Evolutionary conservation across 805 yeast species (phyloP).

Genomic region (Clavispora vitiphila): DNA sequence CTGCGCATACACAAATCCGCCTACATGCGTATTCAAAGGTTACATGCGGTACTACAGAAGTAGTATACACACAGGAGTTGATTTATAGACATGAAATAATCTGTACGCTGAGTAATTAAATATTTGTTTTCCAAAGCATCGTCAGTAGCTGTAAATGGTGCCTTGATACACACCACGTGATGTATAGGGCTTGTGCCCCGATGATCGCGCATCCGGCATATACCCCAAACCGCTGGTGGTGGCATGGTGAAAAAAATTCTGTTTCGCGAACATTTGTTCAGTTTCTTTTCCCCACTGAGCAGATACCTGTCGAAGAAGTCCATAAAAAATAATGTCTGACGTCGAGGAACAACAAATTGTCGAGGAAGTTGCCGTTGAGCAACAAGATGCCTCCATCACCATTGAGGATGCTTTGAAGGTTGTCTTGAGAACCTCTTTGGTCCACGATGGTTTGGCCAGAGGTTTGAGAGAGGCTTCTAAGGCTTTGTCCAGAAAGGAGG

Average conservation of each 20-base stretch:
- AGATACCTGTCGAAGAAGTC: slow-evolving; percentile 71
- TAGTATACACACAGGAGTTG: too few relatives aligned
- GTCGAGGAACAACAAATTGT: slow-evolving; percentile 81
- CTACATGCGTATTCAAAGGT: too few relatives aligned
- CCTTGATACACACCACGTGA: too few relatives aligned
- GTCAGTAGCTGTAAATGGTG: too few relatives aligned
- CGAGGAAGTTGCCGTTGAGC: slow-evolving; percentile 81
- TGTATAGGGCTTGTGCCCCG: slow-evolving; percentile 17
- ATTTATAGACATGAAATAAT: too few relatives aligned
- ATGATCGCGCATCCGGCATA: not conserved
- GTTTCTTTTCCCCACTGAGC: slow-evolving; percentile 21
- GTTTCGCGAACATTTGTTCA: not conserved
- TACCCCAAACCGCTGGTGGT: not conserved
- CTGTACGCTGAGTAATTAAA: too few relatives aligned
- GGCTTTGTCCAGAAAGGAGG: slow-evolving; percentile 97
- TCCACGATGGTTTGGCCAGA: slow-evolving; percentile 99
- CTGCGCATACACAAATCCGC: too few relatives aligned
- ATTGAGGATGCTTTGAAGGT: slow-evolving; percentile 98
- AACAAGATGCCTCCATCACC: slow-evolving; percentile 83
- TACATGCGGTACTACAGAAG: too few relatives aligned
- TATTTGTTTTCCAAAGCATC: too few relatives aligned
- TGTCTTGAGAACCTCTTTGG: slow-evolving; percentile 95
- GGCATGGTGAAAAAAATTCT: slow-evolving; percentile 4
- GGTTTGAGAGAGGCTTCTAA: slow-evolving; percentile 99
- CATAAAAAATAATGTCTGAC: slow-evolving; percentile 73